phyloP scores from a whole-genome alignment of 1,139 yeast genomes.

The Hyphopichia buzzinii region DNA sequence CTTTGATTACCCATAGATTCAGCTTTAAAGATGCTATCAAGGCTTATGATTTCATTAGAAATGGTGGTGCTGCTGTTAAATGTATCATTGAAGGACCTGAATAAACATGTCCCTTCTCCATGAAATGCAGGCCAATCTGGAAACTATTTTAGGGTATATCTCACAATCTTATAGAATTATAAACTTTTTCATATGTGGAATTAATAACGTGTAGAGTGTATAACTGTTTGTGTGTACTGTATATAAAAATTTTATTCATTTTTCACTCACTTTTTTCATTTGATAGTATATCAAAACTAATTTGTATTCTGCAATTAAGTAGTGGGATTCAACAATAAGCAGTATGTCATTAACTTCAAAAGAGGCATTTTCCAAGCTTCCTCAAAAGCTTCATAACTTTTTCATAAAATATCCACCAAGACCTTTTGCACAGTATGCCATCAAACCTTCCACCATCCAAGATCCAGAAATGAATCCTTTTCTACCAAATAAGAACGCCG shows the following conservation, averaged over 20 bases:
- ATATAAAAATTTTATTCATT: not conserved
- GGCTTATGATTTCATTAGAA: conserved; percentile 72
- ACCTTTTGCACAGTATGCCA: conserved; percentile 67
- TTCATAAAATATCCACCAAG: conserved; percentile 84
- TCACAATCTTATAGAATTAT: conserved; percentile 1
- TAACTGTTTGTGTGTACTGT: not conserved
- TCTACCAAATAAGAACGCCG: conserved; percentile 79
- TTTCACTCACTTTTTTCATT: too few species aligned
- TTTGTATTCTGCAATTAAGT: too few species aligned
- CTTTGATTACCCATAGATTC: conserved; percentile 76
- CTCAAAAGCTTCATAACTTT: conserved; percentile 69
- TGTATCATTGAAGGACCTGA: conserved; percentile 49
- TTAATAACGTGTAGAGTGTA: too few species aligned
- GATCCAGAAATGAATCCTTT: conserved; percentile 85
- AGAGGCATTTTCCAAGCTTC: conserved; percentile 59
- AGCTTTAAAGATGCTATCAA: conserved; percentile 70
- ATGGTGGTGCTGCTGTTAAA: conserved; percentile 46
- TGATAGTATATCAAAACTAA: too few species aligned
- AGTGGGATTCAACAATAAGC: too few species aligned
- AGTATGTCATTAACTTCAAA: conserved; percentile 27
- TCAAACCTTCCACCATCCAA: conserved; percentile 59
- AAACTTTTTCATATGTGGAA: not conserved
- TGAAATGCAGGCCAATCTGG: not conserved
- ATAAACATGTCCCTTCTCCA: conserved; percentile 10
- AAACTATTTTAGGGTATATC: too few species aligned